Conservation (phyloP, 2,329 filamentous ascomycete genomes). For the Epichloe coenophiala region DNA sequence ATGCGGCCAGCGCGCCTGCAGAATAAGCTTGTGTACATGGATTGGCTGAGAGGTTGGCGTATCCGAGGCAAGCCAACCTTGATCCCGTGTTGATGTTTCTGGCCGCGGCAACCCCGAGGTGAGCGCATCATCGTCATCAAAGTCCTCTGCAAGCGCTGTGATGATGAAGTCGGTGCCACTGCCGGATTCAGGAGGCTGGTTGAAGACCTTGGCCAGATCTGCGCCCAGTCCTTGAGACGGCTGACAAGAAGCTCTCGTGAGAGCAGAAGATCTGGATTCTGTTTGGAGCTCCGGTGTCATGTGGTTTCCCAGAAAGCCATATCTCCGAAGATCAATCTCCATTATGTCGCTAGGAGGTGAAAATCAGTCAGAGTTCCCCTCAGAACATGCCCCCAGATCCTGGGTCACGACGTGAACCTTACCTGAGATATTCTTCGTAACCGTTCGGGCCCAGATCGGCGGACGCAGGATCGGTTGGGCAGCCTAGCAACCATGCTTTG, state of each 20-base stretch:
- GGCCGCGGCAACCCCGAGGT: conserved; percentile 35
- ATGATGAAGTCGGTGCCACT: conserved; percentile 85
- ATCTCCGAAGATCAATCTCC: conserved; percentile 81
- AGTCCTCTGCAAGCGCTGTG: conserved; percentile 72
- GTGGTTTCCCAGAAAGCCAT: conserved; percentile 78
- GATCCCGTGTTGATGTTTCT: conserved; percentile 27
- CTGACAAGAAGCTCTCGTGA: conserved; percentile 34
- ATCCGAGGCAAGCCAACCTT: conserved; percentile 47
- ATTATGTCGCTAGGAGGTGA: conserved; percentile 58
- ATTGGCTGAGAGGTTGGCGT: conserved; percentile 67
- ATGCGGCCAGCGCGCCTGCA: conserved; percentile 92
- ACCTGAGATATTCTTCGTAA: conserved; percentile 76
- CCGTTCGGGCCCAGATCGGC: conserved; percentile 54
- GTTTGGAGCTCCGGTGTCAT: conserved; percentile 40
- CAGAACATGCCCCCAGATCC: neutral
- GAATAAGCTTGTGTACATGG: conserved; percentile 86
- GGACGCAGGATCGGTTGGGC: conserved; percentile 56
- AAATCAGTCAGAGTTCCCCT: neutral
- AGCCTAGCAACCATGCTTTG: conserved; percentile 93
- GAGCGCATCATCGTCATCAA: conserved; percentile 52
- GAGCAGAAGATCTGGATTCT: conserved; percentile 35
- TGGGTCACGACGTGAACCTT: conserved; percentile 5
- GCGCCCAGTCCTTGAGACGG: conserved; percentile 60
- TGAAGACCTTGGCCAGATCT: conserved; percentile 78
- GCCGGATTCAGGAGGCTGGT: conserved; percentile 68